Conservation (phyloP, 2,329 filamentous ascomycete species). For the Scedosporium minutisporum region DNA sequence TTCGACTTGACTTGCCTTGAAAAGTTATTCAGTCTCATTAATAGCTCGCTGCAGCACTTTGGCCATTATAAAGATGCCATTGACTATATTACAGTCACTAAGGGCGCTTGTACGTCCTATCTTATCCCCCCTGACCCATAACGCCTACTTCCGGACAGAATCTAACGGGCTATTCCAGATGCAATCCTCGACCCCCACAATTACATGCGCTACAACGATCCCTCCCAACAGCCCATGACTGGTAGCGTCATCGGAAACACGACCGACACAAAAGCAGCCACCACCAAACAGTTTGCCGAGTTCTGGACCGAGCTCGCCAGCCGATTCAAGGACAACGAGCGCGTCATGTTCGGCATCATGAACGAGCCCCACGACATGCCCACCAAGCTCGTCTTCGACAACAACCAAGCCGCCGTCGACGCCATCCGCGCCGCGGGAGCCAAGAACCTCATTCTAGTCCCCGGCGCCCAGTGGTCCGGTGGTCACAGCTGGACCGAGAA, state of each 20-base stretch:
- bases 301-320: conserved; percentile 49
- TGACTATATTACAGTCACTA: conserved; percentile 19
- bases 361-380: conserved; percentile 59
- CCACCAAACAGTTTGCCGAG: conserved; percentile 38
- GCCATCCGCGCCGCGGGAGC: conserved; percentile 51
- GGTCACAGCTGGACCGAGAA: conserved; percentile 33
- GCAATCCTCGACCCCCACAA: conserved; percentile 53
- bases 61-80: conserved; percentile 25
- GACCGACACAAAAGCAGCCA: conserved; percentile 21
- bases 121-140: conserved; percentile 16
- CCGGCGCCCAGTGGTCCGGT: conserved; percentile 44
- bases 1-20: neutral
- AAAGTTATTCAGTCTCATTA: neutral
- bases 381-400: conserved; percentile 44
- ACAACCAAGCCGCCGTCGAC: conserved; percentile 57
- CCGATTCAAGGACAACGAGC: conserved; percentile 40
- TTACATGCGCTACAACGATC: conserved; percentile 42
- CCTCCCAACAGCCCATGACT: conserved; percentile 5
- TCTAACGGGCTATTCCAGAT: neutral
- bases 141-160: neutral
- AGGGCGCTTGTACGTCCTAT: conserved; percentile 1
- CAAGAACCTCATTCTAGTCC: conserved; percentile 40
- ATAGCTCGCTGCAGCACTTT: conserved; percentile 23
- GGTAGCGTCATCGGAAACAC: conserved; percentile 33
- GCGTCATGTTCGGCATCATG: conserved; percentile 57